Conservation (phyloP, 2,329 filamentous ascomycete species). For the Trichoderma koningii region DNA sequence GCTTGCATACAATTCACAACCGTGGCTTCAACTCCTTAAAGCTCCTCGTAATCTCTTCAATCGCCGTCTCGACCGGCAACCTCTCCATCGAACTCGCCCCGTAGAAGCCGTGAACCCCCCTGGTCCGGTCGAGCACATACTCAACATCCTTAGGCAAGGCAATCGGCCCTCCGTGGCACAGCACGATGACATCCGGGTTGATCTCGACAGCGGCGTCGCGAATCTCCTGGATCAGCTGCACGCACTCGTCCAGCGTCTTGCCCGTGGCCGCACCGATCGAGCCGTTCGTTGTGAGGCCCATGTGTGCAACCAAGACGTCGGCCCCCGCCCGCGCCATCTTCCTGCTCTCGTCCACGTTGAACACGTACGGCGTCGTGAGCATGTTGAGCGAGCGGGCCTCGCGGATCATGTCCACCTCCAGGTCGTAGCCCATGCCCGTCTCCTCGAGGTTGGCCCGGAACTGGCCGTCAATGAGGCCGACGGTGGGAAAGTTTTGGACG, state of each 20-base stretch:
- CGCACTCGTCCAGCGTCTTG: conserved; percentile 65
- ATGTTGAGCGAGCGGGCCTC: conserved; percentile 61
- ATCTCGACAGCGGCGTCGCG: conserved; percentile 59
- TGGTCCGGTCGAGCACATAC: conserved; percentile 61
- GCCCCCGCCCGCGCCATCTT: conserved; percentile 66
- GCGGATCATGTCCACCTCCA: conserved; percentile 67
- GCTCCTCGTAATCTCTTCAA: conserved; percentile 48
- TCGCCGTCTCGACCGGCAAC: conserved; percentile 67
- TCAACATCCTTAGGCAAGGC: conserved; percentile 63
- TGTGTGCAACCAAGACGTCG: conserved; percentile 68
- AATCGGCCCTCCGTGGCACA: conserved; percentile 73
- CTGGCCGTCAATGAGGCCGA: conserved; percentile 68
- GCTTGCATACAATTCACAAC: background rate
- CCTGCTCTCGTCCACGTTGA: conserved; percentile 61
- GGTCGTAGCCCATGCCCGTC: conserved; percentile 68
- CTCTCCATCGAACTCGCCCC: conserved; percentile 71
- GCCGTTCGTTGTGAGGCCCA: conserved; percentile 66
- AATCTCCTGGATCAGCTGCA: conserved; percentile 63
- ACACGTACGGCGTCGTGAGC: conserved; percentile 71
- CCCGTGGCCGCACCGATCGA: conserved; percentile 65
- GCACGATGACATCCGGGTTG: conserved; percentile 61
- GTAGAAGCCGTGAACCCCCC: conserved; percentile 70
- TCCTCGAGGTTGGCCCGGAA: conserved; percentile 70
- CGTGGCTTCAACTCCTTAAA: conserved; percentile 15
- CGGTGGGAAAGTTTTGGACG: conserved; percentile 73